Evolutionary conservation across 108 stramenopile species (phyloP), one percentile per base, ranked within the genome.

Genomic region (Thalassiosira profunda): DNA sequence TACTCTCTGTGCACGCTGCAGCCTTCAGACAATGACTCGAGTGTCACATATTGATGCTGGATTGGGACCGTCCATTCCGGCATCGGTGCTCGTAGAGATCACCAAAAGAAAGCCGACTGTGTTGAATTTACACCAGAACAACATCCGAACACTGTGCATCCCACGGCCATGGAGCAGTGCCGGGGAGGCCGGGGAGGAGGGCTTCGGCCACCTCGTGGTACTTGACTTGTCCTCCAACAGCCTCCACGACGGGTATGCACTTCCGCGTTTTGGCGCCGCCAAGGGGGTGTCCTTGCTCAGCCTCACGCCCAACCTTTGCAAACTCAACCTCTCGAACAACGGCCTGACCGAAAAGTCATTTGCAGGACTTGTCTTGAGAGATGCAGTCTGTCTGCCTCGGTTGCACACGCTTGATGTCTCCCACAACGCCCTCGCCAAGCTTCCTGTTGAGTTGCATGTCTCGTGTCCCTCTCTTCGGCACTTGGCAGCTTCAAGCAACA

Each of bases 381-480:
- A 21, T 28, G 44, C 33, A 0, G 12, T 58, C 7, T 34, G 20
- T 18, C 58, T 76, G 15, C 28, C 62, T 18, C 49, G 25, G 12
- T 63, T 77, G 17, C 42, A 57, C 21, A 18, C 31, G 15, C 56
- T 77, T 24, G 76, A 77, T 62, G 48, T 77, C 8, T 77, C 76
- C 1, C 45, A 69, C 76, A 77, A 77, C 28, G 51, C 48, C 18
- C 34, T 77, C 31, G 42, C 55, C 20, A 15, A 7, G 56, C 67
- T 77, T 49, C 76, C 76, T 12, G 31, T 1, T 0, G 26, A 46
- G 0, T 49, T 77, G 25, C 18, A 48, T 21, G 12, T 14, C 11
- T 29, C 46, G 35, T 69, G 33, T 30, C 76, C 76, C 10, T 38
- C 42, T 5, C 62, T 77, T 4, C 37, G 15, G 47, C 42, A 58